Evolutionary conservation across 495 filamentous ascomycete genomes (phyloP), one percentile per base, ranked within the genome.

Genomic region (Amphirosellinia nigrospora): DNA sequence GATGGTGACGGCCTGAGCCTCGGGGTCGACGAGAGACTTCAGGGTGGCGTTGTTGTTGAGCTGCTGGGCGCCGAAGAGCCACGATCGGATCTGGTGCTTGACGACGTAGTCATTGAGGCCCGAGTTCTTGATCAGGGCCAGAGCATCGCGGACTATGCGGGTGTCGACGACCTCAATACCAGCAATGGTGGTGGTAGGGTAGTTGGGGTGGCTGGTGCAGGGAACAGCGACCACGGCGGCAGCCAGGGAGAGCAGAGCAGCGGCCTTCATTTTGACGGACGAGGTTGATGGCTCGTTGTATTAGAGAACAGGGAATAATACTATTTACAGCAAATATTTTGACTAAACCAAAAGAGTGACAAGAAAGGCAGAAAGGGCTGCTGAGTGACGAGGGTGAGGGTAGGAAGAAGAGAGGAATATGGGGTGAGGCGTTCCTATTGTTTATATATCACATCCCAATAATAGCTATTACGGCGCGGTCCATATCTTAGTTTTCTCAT

Each of bases 31-130:
- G 34, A 65, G 69, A 43, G 66, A 58, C 65, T 63, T 70, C 13
- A 78, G 72, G 21, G 74, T 75, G 38, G 64, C 71, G 71, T 79
- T 77, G 70, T 81, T 73, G 52, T 68, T 48, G 59, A 80, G 70
- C 63, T 85, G 80, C 36, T 80, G 66, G 28, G 76, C 64, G 53
- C 82, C 82, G 71, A 81, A 82, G 55, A 85, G 79, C 76, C 77
- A 83, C 21, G 79, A 78, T 21, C 86, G 82, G 59, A 84, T 77
- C 71, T 83, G 71, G 70, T 87, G 85, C 70, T 86, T 84, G 78
- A 79, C 85, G 13, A 77, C 66, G 38, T 72, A 66, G 38, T 79
- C 71, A 52, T 68, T 72, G 16, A 72, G 58, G 46, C 63, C 63
- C 46, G 63, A 66, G 74, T 82, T 75, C 2, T 77, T 77, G 48